Percentiles rank a stretch among this genome's conserved stretches.
Conservation (phyloP, 352 stramenopile species). For the Nothophytophthora sp. region DNA sequence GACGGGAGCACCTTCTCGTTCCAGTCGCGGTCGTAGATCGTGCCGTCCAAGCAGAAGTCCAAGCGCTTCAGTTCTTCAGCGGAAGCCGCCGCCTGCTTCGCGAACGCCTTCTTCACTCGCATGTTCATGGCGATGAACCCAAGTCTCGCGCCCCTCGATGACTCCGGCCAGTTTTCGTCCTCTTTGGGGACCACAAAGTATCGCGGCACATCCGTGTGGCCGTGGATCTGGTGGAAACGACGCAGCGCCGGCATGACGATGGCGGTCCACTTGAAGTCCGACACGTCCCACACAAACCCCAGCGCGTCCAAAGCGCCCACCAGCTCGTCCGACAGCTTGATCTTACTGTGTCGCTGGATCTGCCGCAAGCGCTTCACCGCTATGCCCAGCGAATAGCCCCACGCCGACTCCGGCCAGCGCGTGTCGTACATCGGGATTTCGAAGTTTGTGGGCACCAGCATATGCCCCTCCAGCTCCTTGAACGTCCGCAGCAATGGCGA, state of each 20-base stretch:
- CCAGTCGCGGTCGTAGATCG: slow-evolving; percentile 38
- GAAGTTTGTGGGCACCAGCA: neutral
- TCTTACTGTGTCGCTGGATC: neutral
- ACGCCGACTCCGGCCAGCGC: slow-evolving; percentile 1
- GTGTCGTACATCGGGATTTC: neutral
- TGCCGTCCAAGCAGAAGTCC: slow-evolving; percentile 33
- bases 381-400: slow-evolving; percentile 2
- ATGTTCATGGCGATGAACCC: slow-evolving; percentile 34
- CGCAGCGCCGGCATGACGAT: slow-evolving; percentile 31
- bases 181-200: slow-evolving; percentile 19
- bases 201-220: slow-evolving; percentile 29
- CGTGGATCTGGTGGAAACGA: slow-evolving; percentile 23
- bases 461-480: neutral
- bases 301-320: slow-evolving; percentile 23
- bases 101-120: slow-evolving; percentile 21
- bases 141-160: slow-evolving; percentile 24
- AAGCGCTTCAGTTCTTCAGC: slow-evolving; percentile 26
- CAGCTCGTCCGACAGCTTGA: slow-evolving; percentile 4
- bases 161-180: slow-evolving; percentile 12
- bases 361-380: neutral
- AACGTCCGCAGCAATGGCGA: neutral
- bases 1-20: slow-evolving; percentile 33
- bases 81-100: slow-evolving; percentile 18
- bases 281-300: slow-evolving; percentile 23
- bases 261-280: slow-evolving; percentile 23